phyloP scores from a whole-genome alignment of 2,329 filamentous ascomycete species.

The Teratosphaeria destructans region DNA sequence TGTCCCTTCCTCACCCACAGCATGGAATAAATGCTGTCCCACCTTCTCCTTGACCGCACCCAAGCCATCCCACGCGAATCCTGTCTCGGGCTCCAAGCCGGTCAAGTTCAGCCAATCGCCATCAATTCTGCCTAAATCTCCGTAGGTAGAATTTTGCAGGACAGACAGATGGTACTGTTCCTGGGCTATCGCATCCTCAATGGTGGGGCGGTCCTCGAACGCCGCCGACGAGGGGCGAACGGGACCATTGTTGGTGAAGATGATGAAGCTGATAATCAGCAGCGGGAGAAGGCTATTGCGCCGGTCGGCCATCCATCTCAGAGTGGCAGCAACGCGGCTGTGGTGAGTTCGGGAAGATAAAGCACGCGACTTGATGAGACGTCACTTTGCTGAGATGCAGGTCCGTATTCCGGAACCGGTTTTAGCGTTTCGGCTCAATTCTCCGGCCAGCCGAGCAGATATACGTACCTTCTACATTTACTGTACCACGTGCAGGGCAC shows the following conservation, averaged over 20 bases:
- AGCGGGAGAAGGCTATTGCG: constrained; percentile 38
- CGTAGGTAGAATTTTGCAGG: constrained; percentile 42
- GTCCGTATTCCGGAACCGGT: not conserved
- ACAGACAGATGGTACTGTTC: constrained; percentile 42
- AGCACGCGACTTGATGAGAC: not conserved
- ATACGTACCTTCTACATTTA: too few relatives aligned
- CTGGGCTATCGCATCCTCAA: constrained; percentile 39
- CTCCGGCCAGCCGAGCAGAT: too few relatives aligned
- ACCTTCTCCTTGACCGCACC: constrained; percentile 55
- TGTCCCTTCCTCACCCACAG: constrained; percentile 27
- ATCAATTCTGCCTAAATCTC: constrained; percentile 36
- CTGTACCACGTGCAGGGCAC: too few relatives aligned
- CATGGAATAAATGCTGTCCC: constrained; percentile 41
- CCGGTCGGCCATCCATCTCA: constrained; percentile 29
- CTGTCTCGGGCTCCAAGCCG: constrained; percentile 64
- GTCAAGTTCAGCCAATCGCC: constrained; percentile 44
- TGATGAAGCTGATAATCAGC: constrained; percentile 43
- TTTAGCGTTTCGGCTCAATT: too few relatives aligned
- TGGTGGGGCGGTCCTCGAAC: constrained; percentile 32
- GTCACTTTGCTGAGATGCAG: not conserved
- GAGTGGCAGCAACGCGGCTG: not conserved
- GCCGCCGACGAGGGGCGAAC: constrained; percentile 19
- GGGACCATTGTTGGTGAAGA: constrained; percentile 38
- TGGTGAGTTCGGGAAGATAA: not conserved
- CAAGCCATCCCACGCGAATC: constrained; percentile 69